These are phyloP conservation scores for Saccharata proteae DNA, from an alignment of 2,329 filamentous ascomycete species.

Conservation along the genomic window DNA sequence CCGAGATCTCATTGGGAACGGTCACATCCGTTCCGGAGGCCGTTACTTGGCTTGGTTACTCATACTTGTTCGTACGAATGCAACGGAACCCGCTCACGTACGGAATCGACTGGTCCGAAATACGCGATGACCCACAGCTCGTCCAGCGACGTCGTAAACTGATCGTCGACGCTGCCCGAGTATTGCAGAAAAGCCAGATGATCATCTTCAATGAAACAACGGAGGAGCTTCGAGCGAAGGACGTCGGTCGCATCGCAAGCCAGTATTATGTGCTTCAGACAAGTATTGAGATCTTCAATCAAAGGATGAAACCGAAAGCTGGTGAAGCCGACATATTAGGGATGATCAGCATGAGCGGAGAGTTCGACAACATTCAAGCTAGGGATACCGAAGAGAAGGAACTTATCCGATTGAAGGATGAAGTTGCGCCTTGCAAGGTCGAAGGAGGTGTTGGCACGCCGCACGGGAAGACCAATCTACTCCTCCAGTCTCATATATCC, in stretches of 20 bases:
- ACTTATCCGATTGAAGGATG: conserved; percentile 58
- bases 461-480: conserved; percentile 89
- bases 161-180: conserved; percentile 76
- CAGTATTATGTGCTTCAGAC: conserved; percentile 93
- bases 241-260: conserved; percentile 91
- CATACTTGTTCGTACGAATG: conserved; percentile 96
- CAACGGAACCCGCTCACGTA: conserved; percentile 81
- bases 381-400: conserved; percentile 85
- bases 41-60: conserved; percentile 95
- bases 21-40: conserved; percentile 90
- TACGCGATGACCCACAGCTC: conserved; percentile 73
- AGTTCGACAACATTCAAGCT: conserved; percentile 94
- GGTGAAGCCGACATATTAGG: conserved; percentile 86
- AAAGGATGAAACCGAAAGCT: conserved; percentile 75
- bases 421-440: conserved; percentile 64
- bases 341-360: conserved; percentile 96
- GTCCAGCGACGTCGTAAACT: conserved; percentile 76
- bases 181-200: conserved; percentile 91
- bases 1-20: conserved; percentile 84
- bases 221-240: conserved; percentile 85
- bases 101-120: conserved; percentile 89
- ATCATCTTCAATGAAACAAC: conserved; percentile 95
- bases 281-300: conserved; percentile 92
- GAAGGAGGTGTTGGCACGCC: conserved; percentile 53
- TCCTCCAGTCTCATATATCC: conserved; percentile 90